Evolutionary conservation across 2,329 filamentous ascomycete species (phyloP), one percentile per base, ranked within the genome.

Genomic region (Phaeosphaeria sp.): DNA sequence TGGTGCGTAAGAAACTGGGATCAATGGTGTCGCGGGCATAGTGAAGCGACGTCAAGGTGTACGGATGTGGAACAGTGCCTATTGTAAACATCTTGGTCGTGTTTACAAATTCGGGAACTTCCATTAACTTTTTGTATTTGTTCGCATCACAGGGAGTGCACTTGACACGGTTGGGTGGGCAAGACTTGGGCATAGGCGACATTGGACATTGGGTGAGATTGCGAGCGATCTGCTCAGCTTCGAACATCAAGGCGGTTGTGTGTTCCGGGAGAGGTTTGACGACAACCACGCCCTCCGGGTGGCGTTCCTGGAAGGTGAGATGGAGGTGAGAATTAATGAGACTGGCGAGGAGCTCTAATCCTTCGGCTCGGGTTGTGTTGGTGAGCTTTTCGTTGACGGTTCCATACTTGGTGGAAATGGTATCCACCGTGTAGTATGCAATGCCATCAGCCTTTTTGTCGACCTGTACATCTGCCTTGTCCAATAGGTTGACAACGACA

Each of bases 271-370:
- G 83, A 0, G 94, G 93, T 74, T 96, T 93, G 44, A 96, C 81
- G 2, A 97, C 87, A 5, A 89, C 86, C 56, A 98, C 89, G 27
- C 95, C 94, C 41, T 85, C 83, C 1, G 86, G 81, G 76, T 95
- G 96, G 21, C 83, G 83, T 66, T 89, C 91, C 72, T 96, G 92
- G 87, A 95, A 98, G 11, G 88, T 90, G 53, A 85, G 84, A 73
- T 97, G 93, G 3, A 98, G 83, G 75, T 98, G 95, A 1, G 89
- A 85, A 70, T 91, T 93, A 73, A 97, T 91, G 58, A 98, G 84
- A 46, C 85, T 81, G 57, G 90, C 89, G 33, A 98, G 85, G 50
- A 84, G 81, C 53, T 79, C 78, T 22, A 94, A 81, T 2, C 90
- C 91, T 46, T 83, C 81, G 27, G 85, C 84, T 15, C 84, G 84